These are phyloP conservation scores for Euphorbia lathyris DNA, from an alignment of 345 rosid genomes.

Conservation along the genomic window DNA sequence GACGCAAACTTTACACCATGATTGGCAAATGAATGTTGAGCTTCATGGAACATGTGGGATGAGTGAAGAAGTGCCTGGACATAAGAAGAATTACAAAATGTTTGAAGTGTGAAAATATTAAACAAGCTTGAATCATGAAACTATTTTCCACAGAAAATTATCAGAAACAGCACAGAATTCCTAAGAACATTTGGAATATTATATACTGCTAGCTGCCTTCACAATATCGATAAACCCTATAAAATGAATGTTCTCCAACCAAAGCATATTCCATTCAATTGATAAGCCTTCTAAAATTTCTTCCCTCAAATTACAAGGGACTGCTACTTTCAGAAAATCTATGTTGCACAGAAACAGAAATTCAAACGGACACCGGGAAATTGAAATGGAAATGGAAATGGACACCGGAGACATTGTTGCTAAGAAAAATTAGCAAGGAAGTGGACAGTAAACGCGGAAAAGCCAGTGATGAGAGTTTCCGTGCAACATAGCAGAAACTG, in stretches of 20 bases:
- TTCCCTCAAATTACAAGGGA: too few relatives aligned
- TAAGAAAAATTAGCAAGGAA: too few relatives aligned
- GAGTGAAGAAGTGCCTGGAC: slow-evolving; percentile 97
- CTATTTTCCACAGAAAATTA: background rate
- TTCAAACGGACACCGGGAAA: too few relatives aligned
- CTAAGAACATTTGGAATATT: background rate
- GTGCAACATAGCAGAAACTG: too few relatives aligned
- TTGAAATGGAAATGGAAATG: too few relatives aligned
- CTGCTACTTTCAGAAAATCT: too few relatives aligned
- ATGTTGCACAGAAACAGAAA: too few relatives aligned
- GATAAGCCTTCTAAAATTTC: too few relatives aligned
- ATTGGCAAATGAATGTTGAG: slow-evolving; percentile 70
- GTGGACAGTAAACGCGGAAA: too few relatives aligned
- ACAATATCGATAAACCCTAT: background rate
- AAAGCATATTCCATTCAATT: background rate
- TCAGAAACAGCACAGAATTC: too few relatives aligned
- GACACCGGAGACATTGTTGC: too few relatives aligned
- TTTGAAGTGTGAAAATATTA: background rate
- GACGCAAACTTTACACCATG: slow-evolving; percentile 90
- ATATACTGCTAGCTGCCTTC: background rate
- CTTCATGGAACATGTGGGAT: slow-evolving; percentile 97
- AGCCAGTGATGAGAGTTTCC: too few relatives aligned
- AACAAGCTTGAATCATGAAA: background rate
- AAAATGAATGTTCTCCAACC: background rate
- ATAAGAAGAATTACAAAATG: slow-evolving; percentile 2